Percentiles rank a stretch among this genome's conserved stretches.
Conservation (phyloP, 495 filamentous ascomycete species). For the Lasiosphaeria miniovina region DNA sequence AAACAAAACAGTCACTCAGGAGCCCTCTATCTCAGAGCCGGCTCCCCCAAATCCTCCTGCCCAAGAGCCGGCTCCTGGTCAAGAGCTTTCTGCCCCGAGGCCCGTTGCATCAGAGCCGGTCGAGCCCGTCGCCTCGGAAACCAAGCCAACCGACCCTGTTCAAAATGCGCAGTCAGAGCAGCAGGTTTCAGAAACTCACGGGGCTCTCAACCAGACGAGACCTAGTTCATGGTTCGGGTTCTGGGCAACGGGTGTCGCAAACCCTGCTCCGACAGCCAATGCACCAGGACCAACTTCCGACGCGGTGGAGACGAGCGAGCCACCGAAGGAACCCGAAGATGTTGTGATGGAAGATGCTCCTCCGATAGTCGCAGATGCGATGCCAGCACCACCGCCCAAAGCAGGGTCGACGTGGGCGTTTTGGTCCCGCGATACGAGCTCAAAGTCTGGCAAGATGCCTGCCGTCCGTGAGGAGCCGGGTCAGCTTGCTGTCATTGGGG, state of each 20-base stretch:
- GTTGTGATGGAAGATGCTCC: slow-evolving; percentile 40
- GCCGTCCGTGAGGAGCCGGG: slow-evolving; percentile 46
- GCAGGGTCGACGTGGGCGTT: slow-evolving; percentile 80
- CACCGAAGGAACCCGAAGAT: slow-evolving; percentile 32
- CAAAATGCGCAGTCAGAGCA: slow-evolving; percentile 19
- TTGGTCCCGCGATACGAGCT: slow-evolving; percentile 66
- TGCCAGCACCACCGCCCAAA: slow-evolving; percentile 28
- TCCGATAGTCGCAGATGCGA: slow-evolving; percentile 12
- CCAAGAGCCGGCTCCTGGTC: slow-evolving; percentile 21
- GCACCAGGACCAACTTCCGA: slow-evolving; percentile 20
- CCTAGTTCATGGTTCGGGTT: slow-evolving; percentile 50
- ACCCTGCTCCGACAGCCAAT: background rate
- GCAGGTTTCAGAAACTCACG: slow-evolving; percentile 19
- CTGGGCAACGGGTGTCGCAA: slow-evolving; percentile 32
- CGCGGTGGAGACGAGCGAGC: slow-evolving; percentile 15
- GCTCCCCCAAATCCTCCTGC: slow-evolving; percentile 19
- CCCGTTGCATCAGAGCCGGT: slow-evolving; percentile 11
- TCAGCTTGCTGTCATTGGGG: slow-evolving; percentile 67
- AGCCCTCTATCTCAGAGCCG: background rate
- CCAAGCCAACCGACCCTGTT: slow-evolving; percentile 11
- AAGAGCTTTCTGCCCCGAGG: slow-evolving; percentile 17
- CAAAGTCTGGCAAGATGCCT: slow-evolving; percentile 34
- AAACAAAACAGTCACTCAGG: slow-evolving; percentile 2
- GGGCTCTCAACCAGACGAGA: slow-evolving; percentile 23
- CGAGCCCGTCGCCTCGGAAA: slow-evolving; percentile 14